Conservation (phyloP, 352 stramenopile species). For the Pythium apleroticum region DNA sequence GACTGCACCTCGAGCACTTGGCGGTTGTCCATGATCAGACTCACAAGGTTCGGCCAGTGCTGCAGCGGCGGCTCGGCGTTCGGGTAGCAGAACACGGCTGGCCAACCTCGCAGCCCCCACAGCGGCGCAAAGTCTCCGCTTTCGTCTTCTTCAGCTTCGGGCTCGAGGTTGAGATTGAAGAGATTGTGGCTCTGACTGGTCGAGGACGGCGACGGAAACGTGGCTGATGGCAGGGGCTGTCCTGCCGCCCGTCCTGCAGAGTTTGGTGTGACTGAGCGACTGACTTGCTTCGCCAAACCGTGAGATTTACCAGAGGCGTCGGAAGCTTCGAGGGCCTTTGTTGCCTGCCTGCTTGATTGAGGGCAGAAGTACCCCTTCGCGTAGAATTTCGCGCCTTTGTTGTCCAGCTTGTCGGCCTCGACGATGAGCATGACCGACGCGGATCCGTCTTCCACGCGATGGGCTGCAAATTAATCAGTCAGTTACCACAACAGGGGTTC, state of each 20-base stretch:
- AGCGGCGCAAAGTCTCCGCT: conserved; percentile 78
- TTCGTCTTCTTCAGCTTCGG: conserved; percentile 47
- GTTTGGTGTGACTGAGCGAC: not conserved
- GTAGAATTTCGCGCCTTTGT: conserved; percentile 79
- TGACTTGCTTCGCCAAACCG: not conserved
- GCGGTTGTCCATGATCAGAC: conserved; percentile 85
- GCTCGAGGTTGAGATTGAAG: conserved; percentile 33
- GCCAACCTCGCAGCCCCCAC: conserved; percentile 77
- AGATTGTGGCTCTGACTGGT: conserved; percentile 26
- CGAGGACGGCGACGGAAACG: not conserved
- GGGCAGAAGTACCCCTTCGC: conserved; percentile 76
- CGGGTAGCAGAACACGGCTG: conserved; percentile 83
- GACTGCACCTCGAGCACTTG: conserved; percentile 36
- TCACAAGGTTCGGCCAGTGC: conserved; percentile 88
- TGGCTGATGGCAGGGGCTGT: not conserved
- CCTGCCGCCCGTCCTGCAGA: not conserved
- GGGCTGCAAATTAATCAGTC: conserved; percentile 29
- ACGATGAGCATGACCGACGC: conserved; percentile 70
- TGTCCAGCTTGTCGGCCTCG: conserved; percentile 70
- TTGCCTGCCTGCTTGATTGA: conserved; percentile 39
- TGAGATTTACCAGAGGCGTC: not conserved
- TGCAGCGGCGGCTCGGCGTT: conserved; percentile 51
- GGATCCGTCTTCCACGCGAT: conserved; percentile 48
- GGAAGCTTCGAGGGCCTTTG: not conserved
- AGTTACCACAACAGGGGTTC: conserved; percentile 4